Conservation (phyloP, 2,329 filamentous ascomycete species). For the Aspergillus niger region DNA sequence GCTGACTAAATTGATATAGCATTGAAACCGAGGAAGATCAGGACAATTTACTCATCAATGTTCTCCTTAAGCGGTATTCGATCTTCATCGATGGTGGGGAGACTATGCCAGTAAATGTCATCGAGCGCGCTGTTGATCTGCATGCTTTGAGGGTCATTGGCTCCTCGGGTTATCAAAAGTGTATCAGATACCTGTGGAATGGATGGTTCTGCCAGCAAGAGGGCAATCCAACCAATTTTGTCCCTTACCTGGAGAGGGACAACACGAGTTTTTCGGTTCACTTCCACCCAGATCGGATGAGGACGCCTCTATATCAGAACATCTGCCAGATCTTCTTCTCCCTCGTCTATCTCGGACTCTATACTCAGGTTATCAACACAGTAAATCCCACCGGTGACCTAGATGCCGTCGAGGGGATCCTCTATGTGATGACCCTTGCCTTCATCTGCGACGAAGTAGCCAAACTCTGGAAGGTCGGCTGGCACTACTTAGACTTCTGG, state of each 20-base stretch:
- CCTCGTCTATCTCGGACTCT: slow-evolving; percentile 78
- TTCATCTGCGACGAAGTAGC: slow-evolving; percentile 84
- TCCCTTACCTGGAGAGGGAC: slow-evolving; percentile 81
- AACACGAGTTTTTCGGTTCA: slow-evolving; percentile 77
- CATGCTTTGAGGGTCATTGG: slow-evolving; percentile 88
- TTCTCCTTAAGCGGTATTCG: slow-evolving; percentile 87
- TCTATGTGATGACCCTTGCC: slow-evolving; percentile 89
- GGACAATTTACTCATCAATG: slow-evolving; percentile 73
- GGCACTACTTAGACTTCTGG: slow-evolving; percentile 93
- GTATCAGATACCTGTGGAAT: slow-evolving; percentile 87
- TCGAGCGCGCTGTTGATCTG: slow-evolving; percentile 90
- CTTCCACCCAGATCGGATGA: slow-evolving; percentile 91
- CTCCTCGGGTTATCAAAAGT: slow-evolving; percentile 93
- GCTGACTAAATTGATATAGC: slow-evolving; percentile 43
- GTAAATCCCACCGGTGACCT: slow-evolving; percentile 83
- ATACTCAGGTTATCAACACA: slow-evolving; percentile 89
- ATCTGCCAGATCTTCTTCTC: slow-evolving; percentile 82
- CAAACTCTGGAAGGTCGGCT: slow-evolving; percentile 93
- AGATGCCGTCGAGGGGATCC: slow-evolving; percentile 76
- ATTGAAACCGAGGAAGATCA: slow-evolving; percentile 85
- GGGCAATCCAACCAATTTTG: slow-evolving; percentile 82
- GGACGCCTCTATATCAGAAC: slow-evolving; percentile 90
- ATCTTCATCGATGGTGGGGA: slow-evolving; percentile 71
- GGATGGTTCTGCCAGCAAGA: slow-evolving; percentile 98
- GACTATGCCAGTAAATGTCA: slow-evolving; percentile 78